phyloP scores from a whole-genome alignment of 805 yeast species.

The Wickerhamomyces rabaulensis region DNA sequence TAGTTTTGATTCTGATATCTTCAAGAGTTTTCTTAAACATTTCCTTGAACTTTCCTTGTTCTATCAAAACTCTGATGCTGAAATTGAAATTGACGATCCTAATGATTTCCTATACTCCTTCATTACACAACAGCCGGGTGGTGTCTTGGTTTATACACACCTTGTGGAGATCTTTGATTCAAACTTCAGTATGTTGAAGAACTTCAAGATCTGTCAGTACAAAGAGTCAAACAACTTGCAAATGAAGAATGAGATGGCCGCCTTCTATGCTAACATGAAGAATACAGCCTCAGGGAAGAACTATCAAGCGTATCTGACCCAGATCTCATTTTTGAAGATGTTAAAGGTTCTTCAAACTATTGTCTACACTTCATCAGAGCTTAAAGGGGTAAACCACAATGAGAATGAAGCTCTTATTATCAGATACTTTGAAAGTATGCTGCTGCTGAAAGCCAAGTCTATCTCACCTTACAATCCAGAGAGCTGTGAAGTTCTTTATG shows the following conservation, averaged over 20 bases:
- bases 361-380: slow-evolving; percentile 1
- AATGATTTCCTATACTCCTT: not conserved
- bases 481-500: slow-evolving; percentile 38
- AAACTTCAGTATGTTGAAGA: slow-evolving; percentile 15
- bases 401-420: slow-evolving; percentile 1
- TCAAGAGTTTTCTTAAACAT: slow-evolving; percentile 58
- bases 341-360: slow-evolving; percentile 8
- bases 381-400: not conserved
- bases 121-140: slow-evolving; percentile 16
- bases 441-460: slow-evolving; percentile 29
- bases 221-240: slow-evolving; percentile 7
- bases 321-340: slow-evolving; percentile 10
- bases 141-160: slow-evolving; percentile 19
- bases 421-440: slow-evolving; percentile 7
- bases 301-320: slow-evolving; percentile 6
- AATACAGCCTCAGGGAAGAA: slow-evolving; percentile 1
- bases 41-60: slow-evolving; percentile 28
- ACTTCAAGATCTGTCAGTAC: slow-evolving; percentile 12
- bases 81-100: not conserved
- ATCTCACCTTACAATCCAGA: slow-evolving; percentile 32
- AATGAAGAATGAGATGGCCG: slow-evolving; percentile 11
- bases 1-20: slow-evolving; percentile 49
- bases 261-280: slow-evolving; percentile 7
- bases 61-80: not conserved
- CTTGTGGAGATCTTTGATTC: slow-evolving; percentile 17